Evolutionary conservation across 495 filamentous ascomycete species (phyloP).

Genomic region (Lophium mytilinum): DNA sequence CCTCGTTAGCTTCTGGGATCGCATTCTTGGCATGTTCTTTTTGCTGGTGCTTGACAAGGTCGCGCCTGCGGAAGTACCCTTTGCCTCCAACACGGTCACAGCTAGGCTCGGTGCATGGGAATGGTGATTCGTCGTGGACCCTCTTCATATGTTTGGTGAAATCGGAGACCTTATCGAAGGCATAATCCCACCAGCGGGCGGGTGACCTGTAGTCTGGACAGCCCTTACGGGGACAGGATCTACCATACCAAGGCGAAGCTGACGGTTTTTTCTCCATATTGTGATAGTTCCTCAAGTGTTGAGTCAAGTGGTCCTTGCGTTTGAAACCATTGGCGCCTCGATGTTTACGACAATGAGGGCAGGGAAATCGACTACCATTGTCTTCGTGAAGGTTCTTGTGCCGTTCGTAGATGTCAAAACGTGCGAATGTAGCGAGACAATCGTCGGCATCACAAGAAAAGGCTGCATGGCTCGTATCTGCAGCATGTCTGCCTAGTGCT

Average conservation of each 20-base stretch:
- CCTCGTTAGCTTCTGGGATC: background rate
- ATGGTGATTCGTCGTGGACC: conserved; percentile 29
- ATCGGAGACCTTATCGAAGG: conserved; percentile 26
- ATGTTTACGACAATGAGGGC: conserved; percentile 30
- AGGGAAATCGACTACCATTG: conserved; percentile 18
- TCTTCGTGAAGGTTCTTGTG: conserved; percentile 24
- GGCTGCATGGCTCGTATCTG: conserved; percentile 3
- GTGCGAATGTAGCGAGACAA: conserved; percentile 27
- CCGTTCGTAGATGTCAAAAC: conserved; percentile 26
- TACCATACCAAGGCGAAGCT: background rate
- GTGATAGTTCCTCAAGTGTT: conserved; percentile 36
- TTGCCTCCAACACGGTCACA: conserved; percentile 31
- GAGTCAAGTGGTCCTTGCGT: conserved; percentile 33
- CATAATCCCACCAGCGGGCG: background rate
- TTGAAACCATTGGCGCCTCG: conserved; percentile 33
- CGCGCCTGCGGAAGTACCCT: conserved; percentile 30
- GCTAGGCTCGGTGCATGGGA: conserved; percentile 26
- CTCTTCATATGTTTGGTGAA: conserved; percentile 33
- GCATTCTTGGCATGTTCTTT: conserved; percentile 11
- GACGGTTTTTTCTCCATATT: conserved; percentile 15
- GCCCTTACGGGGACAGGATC: background rate
- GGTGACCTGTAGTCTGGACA: background rate
- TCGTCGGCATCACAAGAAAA: background rate
- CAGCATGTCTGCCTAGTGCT: background rate
- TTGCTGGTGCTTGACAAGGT: conserved; percentile 29